A percentile compares a stretch with the other conserved stretches of the same genome.
Conservation (phyloP, 495 filamentous ascomycete genomes). For the Annulohypoxylon maeteangense region DNA sequence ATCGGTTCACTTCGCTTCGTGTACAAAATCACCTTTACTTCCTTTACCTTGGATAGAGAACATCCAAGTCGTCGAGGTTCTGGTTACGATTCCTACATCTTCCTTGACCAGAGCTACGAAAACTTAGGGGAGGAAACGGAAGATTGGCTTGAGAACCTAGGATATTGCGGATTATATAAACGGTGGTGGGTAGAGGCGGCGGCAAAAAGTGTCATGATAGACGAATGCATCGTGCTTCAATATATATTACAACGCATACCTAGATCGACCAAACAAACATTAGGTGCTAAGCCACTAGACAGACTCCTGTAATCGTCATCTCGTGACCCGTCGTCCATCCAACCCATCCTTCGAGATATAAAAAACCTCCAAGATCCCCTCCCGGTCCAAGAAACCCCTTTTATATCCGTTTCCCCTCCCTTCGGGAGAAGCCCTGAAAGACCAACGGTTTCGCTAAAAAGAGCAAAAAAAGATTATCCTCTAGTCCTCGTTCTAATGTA, state of each 20-base stretch:
- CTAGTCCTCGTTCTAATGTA: slow-evolving; percentile 15
- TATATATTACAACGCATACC: slow-evolving; percentile 32
- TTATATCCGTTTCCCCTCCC: slow-evolving; percentile 12
- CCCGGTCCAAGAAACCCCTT: slow-evolving; percentile 6
- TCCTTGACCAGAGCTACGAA: neutral
- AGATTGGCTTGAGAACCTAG: neutral
- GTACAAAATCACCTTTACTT: slow-evolving; percentile 13
- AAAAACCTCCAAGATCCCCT: neutral
- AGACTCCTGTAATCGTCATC: slow-evolving; percentile 20
- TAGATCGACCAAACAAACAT: slow-evolving; percentile 18
- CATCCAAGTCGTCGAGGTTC: neutral
- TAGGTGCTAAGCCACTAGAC: neutral
- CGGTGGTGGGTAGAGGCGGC: neutral
- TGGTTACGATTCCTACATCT: neutral
- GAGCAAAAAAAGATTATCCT: slow-evolving; percentile 14
- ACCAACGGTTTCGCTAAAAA: slow-evolving; percentile 14
- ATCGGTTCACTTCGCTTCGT: slow-evolving; percentile 29
- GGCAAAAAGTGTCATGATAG: slow-evolving; percentile 24
- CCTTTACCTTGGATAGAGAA: slow-evolving; percentile 2
- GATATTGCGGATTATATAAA: neutral
- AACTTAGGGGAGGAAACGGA: neutral
- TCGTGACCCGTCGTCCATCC: slow-evolving; percentile 12
- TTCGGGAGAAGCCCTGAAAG: slow-evolving; percentile 8
- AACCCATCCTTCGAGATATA: slow-evolving; percentile 16
- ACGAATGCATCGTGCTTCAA: slow-evolving; percentile 34